phyloP scores from a whole-genome alignment of 2,329 filamentous ascomycete genomes.

The Fusarium abutilonis region DNA sequence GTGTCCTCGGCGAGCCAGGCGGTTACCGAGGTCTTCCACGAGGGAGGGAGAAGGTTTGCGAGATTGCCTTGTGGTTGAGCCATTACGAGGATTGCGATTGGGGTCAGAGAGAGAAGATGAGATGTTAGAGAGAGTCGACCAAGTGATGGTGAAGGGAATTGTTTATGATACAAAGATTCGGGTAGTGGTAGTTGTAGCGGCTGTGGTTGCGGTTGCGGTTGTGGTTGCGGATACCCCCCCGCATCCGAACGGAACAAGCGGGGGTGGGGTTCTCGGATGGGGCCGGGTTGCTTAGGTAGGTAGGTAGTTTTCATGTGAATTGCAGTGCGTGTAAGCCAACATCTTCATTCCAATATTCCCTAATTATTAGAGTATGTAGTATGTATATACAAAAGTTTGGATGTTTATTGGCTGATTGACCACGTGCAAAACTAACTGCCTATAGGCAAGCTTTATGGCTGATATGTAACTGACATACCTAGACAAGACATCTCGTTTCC shows the following conservation, averaged over 20 bases:
- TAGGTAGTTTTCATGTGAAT: background rate
- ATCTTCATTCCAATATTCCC: too few species aligned
- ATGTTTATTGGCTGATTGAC: too few species aligned
- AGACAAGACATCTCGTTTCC: too few species aligned
- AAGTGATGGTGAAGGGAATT: background rate
- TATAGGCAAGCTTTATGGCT: too few species aligned
- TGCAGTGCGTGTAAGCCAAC: background rate
- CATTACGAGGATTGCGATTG: constrained; percentile 21
- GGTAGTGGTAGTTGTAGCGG: constrained; percentile 1
- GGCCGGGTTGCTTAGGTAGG: background rate
- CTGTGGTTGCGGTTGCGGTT: constrained; percentile 5
- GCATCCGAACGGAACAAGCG: constrained; percentile 31
- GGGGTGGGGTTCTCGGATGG: constrained; percentile 29
- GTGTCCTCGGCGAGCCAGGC: constrained; percentile 96
- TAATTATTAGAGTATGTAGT: too few species aligned
- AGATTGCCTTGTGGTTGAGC: constrained; percentile 54
- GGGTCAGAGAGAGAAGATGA: background rate
- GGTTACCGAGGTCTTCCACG: constrained; percentile 82
- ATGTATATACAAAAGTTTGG: too few species aligned
- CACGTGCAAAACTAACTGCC: too few species aligned
- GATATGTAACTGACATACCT: too few species aligned
- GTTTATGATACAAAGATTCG: constrained; percentile 5
- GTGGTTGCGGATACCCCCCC: constrained; percentile 13
- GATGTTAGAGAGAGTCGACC: background rate
- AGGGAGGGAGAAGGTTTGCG: constrained; percentile 80